phyloP scores from a whole-genome alignment of 2,329 filamentous ascomycete species.

The Trichoderma polysporum region DNA sequence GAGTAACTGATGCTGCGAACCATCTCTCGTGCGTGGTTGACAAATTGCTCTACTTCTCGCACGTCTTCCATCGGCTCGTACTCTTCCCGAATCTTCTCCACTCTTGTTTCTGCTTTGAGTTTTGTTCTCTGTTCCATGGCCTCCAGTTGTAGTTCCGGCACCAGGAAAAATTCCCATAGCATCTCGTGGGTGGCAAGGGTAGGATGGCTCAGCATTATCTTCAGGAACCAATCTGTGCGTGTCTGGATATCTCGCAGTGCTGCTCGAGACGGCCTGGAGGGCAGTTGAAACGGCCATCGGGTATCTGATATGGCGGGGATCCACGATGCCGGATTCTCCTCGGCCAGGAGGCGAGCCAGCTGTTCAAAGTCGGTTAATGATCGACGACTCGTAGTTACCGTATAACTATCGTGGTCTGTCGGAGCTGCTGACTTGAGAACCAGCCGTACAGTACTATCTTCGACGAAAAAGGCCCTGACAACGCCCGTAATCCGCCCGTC shows the following conservation, averaged over 20 bases:
- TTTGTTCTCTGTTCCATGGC: conserved; percentile 88
- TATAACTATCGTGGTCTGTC: conserved; percentile 77
- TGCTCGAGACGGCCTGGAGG: conserved; percentile 84
- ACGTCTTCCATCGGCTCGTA: conserved; percentile 80
- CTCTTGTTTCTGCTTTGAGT: conserved; percentile 78
- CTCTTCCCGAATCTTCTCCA: conserved; percentile 85
- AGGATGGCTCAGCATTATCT: conserved; percentile 80
- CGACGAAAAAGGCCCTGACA: conserved; percentile 93
- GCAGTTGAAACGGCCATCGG: conserved; percentile 87
- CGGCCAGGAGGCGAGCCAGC: conserved; percentile 74
- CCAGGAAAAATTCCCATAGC: conserved; percentile 97
- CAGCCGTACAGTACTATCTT: conserved; percentile 89
- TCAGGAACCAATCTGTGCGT: conserved; percentile 82
- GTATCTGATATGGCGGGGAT: conserved; percentile 75
- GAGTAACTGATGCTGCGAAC: conserved; percentile 81
- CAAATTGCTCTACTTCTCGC: conserved; percentile 87
- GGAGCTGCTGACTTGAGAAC: conserved; percentile 93
- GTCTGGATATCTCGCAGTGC: conserved; percentile 85
- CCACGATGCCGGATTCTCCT: conserved; percentile 95
- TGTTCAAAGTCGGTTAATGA: conserved; percentile 90
- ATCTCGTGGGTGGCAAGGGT: conserved; percentile 96
- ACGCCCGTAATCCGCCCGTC: conserved; percentile 88
- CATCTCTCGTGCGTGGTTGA: conserved; percentile 86
- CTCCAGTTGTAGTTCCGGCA: conserved; percentile 86
- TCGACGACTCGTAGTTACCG: conserved; percentile 89